A percentile compares a stretch with the other conserved stretches of the same genome.
These are phyloP conservation scores for Aspergillus novofumigatus DNA, from an alignment of 2,329 filamentous ascomycete species.

Conservation along the genomic window DNA sequence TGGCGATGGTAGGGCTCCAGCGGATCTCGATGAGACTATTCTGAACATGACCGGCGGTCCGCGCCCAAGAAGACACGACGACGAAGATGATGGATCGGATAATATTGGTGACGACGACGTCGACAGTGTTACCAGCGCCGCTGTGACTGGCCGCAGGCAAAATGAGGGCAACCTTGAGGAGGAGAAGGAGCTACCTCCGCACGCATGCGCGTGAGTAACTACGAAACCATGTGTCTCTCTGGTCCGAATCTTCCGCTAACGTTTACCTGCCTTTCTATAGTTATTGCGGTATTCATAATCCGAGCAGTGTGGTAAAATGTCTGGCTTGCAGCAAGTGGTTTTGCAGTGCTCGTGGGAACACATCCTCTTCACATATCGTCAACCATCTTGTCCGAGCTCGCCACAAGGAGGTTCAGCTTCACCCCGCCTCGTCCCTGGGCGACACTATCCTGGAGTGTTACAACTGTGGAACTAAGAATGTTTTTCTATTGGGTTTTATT, in stretches of 20 bases:
- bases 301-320: conserved; percentile 93
- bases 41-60: conserved; percentile 62
- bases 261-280: conserved; percentile 42
- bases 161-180: conserved; percentile 60
- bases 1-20: conserved; percentile 68
- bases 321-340: conserved; percentile 97
- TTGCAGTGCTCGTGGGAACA: conserved; percentile 94
- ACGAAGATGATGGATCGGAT: conserved; percentile 87
- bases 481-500: conserved; percentile 95
- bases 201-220: conserved; percentile 84
- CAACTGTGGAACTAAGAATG: conserved; percentile 99
- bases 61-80: conserved; percentile 68
- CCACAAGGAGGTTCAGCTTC: conserved; percentile 97
- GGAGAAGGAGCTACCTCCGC: conserved; percentile 83
- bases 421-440: conserved; percentile 85
- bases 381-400: conserved; percentile 95
- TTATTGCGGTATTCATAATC: conserved; percentile 96
- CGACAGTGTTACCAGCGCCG: conserved; percentile 73
- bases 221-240: conserved; percentile 13
- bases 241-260: conserved; percentile 9
- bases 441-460: conserved; percentile 98
- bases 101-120: conserved; percentile 76
- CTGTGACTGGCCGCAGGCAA: conserved; percentile 70
- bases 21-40: conserved; percentile 75
- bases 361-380: conserved; percentile 94